phyloP scores from a whole-genome alignment of 73 alveolate genomes.

The Durusdinium trenchii region DNA sequence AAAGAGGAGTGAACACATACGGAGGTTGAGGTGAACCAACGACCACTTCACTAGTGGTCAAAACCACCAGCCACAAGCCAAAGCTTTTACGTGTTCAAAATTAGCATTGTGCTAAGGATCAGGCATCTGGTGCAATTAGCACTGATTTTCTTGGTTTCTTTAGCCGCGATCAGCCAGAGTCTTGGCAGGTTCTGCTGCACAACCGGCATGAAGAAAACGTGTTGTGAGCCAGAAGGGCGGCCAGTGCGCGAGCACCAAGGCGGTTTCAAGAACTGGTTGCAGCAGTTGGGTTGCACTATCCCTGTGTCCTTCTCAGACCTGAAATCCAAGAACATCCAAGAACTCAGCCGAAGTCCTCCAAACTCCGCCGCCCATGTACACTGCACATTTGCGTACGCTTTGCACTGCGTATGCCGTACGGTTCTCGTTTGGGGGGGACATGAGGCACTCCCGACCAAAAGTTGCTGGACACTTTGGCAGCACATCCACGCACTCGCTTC shows the following conservation, averaged over 20 bases:
- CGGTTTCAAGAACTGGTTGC: constrained; percentile 68
- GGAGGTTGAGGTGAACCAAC: too few relatives aligned
- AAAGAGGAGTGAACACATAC: too few relatives aligned
- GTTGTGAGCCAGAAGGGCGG: too few relatives aligned
- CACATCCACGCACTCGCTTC: constrained; percentile 69
- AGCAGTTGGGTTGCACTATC: constrained; percentile 84
- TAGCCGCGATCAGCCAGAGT: neutral
- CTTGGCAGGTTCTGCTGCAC: neutral
- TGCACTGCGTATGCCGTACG: neutral
- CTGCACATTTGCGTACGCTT: neutral
- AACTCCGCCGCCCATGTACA: neutral
- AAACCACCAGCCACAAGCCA: too few relatives aligned
- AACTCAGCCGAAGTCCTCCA: neutral
- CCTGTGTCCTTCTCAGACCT: neutral
- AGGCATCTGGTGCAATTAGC: neutral
- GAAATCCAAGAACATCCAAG: neutral
- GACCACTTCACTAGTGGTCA: too few relatives aligned
- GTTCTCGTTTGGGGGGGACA: neutral
- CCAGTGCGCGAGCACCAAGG: neutral
- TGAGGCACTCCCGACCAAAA: constrained; percentile 34
- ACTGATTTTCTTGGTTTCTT: neutral
- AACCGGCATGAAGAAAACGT: too few relatives aligned
- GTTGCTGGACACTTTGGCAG: constrained; percentile 47
- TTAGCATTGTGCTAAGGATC: neutral
- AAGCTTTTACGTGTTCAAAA: too few relatives aligned